These are phyloP conservation scores for Chalciporus chontae DNA, from an alignment of 768 basidiomycete genomes.

Conservation along the genomic window DNA sequence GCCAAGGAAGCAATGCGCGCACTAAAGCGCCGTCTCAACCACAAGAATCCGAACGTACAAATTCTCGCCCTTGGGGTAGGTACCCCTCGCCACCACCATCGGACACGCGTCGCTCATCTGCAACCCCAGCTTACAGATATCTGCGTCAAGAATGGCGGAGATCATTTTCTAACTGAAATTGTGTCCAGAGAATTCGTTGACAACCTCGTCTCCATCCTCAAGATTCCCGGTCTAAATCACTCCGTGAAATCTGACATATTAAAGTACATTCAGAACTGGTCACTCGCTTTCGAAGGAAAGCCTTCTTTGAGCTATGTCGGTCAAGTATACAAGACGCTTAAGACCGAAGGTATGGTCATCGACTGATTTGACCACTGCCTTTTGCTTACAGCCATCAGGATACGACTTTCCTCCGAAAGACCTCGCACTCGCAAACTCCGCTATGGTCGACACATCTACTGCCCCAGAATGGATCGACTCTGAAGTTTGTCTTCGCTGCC, in stretches of 20 bases:
- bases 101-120: slow-evolving; percentile 2
- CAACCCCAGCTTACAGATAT: slow-evolving; percentile 72
- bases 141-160: slow-evolving; percentile 96
- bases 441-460: slow-evolving; percentile 87
- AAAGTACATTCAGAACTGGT: slow-evolving; percentile 89
- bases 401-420: slow-evolving; percentile 84
- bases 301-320: slow-evolving; percentile 67
- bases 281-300: slow-evolving; percentile 83
- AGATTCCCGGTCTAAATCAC: slow-evolving; percentile 67
- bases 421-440: slow-evolving; percentile 60
- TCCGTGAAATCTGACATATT: slow-evolving; percentile 82
- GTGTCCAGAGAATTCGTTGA: slow-evolving; percentile 92
- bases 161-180: slow-evolving; percentile 81
- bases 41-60: slow-evolving; percentile 96
- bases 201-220: slow-evolving; percentile 86
- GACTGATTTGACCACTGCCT: neutral
- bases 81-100: slow-evolving; percentile 11
- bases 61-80: slow-evolving; percentile 80
- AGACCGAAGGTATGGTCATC: slow-evolving; percentile 60
- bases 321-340: slow-evolving; percentile 75
- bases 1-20: slow-evolving; percentile 87
- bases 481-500: slow-evolving; percentile 89
- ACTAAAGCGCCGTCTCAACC: slow-evolving; percentile 81
- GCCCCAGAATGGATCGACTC: slow-evolving; percentile 98
- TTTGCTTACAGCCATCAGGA: slow-evolving; percentile 39